A percentile compares a stretch with the other conserved stretches of the same genome.
Evolutionary conservation across 2,329 filamentous ascomycete species (phyloP).

Genomic region (Hypoxylon sp.): DNA sequence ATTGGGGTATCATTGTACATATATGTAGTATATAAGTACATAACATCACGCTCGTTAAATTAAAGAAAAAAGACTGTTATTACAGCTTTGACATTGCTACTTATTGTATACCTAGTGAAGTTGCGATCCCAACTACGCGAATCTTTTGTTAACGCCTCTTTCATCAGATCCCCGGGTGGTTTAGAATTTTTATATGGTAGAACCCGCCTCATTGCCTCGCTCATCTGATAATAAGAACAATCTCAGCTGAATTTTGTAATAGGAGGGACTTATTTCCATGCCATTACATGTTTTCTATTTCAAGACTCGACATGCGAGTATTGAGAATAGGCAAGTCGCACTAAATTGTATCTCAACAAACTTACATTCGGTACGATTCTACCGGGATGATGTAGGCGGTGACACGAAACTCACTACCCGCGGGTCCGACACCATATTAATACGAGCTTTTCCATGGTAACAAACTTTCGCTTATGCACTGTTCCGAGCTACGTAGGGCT

Average conservation of each 20-base stretch:
- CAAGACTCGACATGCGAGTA: background rate
- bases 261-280: background rate
- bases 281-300: background rate
- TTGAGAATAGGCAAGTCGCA: background rate
- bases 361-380: background rate
- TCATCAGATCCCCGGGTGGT: too few species aligned
- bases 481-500: slow-evolving; percentile 15
- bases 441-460: slow-evolving; percentile 17
- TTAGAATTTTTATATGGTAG: too few species aligned
- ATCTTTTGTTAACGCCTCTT: too few species aligned
- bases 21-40: slow-evolving; percentile 17
- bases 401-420: background rate
- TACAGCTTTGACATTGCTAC: background rate
- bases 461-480: slow-evolving; percentile 25
- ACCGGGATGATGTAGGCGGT: background rate
- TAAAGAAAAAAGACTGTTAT: slow-evolving; percentile 5
- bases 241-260: background rate
- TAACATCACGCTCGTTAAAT: slow-evolving; percentile 31
- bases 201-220: too few species aligned
- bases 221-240: too few species aligned
- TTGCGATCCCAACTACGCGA: background rate
- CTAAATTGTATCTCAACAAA: background rate
- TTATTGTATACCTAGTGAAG: background rate
- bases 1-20: slow-evolving; percentile 38
- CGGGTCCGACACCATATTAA: slow-evolving; percentile 13